A percentile compares a stretch with the other conserved stretches of the same genome.
phyloP scores from a whole-genome alignment of 345 rosid species.

The Lenwebbia sp. region DNA sequence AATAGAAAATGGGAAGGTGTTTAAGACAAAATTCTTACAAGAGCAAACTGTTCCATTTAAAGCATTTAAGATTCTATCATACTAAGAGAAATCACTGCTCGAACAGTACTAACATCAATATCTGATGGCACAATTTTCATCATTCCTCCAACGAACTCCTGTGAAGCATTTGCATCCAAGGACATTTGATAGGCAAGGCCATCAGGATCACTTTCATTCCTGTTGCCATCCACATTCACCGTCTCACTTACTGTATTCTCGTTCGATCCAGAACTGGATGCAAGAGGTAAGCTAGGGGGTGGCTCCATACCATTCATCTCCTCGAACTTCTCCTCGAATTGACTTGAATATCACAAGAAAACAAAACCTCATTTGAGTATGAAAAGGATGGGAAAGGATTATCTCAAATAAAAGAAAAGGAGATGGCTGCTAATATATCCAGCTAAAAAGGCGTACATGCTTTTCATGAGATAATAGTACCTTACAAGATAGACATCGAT shows the following conservation, averaged over 20 bases:
- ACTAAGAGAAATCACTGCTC: not conserved
- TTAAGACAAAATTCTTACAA: not conserved
- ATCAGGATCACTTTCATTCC: constrained; percentile 29
- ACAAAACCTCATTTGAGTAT: not conserved
- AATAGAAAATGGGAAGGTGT: not conserved
- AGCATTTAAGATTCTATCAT: not conserved
- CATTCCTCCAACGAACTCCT: constrained; percentile 79
- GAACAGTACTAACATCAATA: constrained; percentile 50
- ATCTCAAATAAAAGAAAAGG: not conserved
- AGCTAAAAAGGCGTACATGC: not conserved
- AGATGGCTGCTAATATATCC: not conserved
- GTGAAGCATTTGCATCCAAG: constrained; percentile 51
- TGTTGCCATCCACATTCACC: constrained; percentile 17
- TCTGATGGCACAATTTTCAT: constrained; percentile 82
- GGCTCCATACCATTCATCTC: constrained; percentile 54
- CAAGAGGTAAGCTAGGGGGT: constrained; percentile 31
- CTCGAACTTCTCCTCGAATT: constrained; percentile 86
- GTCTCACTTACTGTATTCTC: constrained; percentile 40
- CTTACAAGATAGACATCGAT: constrained; percentile 93
- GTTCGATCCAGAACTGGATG: constrained; percentile 52
- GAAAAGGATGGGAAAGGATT: not conserved
- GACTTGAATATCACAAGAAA: constrained; percentile 29
- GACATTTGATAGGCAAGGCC: constrained; percentile 24
- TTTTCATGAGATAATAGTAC: constrained; percentile 17
- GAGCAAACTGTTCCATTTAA: not conserved